phyloP scores from a whole-genome alignment of 768 basidiomycete species.

The Suillus subaureus region DNA sequence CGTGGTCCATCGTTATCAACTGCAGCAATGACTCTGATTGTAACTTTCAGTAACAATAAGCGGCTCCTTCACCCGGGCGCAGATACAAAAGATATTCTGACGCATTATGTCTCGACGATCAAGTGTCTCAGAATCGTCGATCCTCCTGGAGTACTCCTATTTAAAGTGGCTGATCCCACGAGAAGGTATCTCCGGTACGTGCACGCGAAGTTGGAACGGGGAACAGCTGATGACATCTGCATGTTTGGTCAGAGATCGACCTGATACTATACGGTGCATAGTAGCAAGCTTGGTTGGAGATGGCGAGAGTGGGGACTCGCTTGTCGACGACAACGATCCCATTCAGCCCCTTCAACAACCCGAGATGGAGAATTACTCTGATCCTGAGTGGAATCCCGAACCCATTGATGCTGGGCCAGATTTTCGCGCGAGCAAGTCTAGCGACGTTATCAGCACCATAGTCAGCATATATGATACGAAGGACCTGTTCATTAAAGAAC shows the following conservation, averaged over 20 bases:
- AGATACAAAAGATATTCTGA: constrained; percentile 87
- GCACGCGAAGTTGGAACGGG: neutral
- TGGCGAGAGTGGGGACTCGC: constrained; percentile 75
- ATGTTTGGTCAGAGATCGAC: constrained; percentile 59
- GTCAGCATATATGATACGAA: constrained; percentile 98
- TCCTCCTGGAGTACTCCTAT: constrained; percentile 89
- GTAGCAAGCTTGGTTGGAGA: constrained; percentile 90
- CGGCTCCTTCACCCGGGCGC: constrained; percentile 95
- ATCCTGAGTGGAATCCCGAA: constrained; percentile 95
- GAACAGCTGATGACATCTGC: constrained; percentile 6
- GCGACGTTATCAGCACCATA: constrained; percentile 93
- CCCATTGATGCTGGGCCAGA: constrained; percentile 96
- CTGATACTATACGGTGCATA: constrained; percentile 93
- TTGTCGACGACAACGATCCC: constrained; percentile 85
- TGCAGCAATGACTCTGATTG: constrained; percentile 7
- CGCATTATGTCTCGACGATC: constrained; percentile 91
- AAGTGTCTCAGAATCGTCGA: constrained; percentile 89
- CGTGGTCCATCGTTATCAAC: neutral
- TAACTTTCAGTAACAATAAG: constrained; percentile 64
- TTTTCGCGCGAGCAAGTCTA: constrained; percentile 88
- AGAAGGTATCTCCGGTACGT: constrained; percentile 81
- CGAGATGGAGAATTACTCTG: constrained; percentile 84
- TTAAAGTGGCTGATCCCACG: constrained; percentile 93
- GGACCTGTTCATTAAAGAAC: constrained; percentile 93
- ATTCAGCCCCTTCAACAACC: constrained; percentile 73